Percentiles rank a stretch among this genome's conserved stretches.
Evolutionary conservation across 192 early-diverging fungal species (phyloP).

Genomic region (Gryganskiella cystojenkinii): DNA sequence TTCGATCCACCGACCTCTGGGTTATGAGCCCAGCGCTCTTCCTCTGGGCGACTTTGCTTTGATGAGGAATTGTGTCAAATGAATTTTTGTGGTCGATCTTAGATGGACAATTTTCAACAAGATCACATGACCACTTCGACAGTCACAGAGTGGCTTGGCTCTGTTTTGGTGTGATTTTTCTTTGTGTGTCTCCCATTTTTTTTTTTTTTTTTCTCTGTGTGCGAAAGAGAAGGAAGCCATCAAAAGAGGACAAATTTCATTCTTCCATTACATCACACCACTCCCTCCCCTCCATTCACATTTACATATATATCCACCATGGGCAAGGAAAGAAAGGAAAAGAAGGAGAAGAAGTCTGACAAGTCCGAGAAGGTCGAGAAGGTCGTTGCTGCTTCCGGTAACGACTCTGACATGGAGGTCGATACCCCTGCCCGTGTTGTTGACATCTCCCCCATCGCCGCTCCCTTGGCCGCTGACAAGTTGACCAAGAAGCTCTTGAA

Average conservation of each 20-base stretch:
- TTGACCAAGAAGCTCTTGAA: slow-evolving; percentile 87
- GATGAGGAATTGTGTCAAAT: too few relatives aligned
- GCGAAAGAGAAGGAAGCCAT: slow-evolving; percentile 3
- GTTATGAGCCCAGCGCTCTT: slow-evolving; percentile 91
- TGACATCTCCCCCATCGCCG: slow-evolving; percentile 77
- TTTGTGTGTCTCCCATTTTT: neutral
- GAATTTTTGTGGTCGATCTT: too few relatives aligned
- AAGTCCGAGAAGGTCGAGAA: slow-evolving; percentile 46
- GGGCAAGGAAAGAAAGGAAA: slow-evolving; percentile 66
- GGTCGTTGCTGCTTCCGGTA: slow-evolving; percentile 37
- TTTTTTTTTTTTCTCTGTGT: neutral
- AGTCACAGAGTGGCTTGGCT: too few relatives aligned
- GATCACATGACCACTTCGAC: neutral
- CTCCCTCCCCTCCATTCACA: neutral
- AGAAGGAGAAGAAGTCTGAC: slow-evolving; percentile 31
- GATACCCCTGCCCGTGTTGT: slow-evolving; percentile 59
- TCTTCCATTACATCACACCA: neutral
- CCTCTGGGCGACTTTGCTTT: slow-evolving; percentile 86
- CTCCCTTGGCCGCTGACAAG: slow-evolving; percentile 85
- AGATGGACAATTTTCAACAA: too few relatives aligned
- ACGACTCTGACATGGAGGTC: slow-evolving; percentile 61
- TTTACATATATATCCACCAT: slow-evolving; percentile 16
- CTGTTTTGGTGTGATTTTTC: neutral
- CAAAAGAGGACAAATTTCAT: slow-evolving; percentile 45
- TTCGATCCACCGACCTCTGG: slow-evolving; percentile 87